Evolutionary conservation across 208 protist genomes (phyloP).

Genomic region (Naegleria gruberi): DNA sequence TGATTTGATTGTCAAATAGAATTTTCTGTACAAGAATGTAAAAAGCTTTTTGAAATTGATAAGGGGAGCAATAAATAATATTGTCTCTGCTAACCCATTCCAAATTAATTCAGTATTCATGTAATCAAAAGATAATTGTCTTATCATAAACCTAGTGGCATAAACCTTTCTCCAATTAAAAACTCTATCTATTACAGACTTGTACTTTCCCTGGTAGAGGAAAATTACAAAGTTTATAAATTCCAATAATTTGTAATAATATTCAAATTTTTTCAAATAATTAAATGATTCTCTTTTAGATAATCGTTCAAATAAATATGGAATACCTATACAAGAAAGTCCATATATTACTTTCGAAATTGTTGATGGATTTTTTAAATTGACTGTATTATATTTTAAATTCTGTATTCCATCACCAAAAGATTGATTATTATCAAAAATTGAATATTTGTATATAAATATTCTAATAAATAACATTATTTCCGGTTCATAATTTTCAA

Average conservation of each 20-base stretch:
- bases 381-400: not conserved
- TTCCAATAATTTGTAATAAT: not conserved
- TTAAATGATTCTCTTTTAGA: not conserved
- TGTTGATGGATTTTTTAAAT: not conserved
- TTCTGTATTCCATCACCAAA: slow-evolving; percentile 20
- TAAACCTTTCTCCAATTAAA: slow-evolving; percentile 10
- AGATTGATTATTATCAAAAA: not conserved
- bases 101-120: slow-evolving; percentile 20
- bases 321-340: not conserved
- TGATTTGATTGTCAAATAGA: not conserved
- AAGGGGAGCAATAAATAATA: not conserved
- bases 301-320: not conserved
- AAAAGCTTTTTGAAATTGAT: not conserved
- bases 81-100: slow-evolving; percentile 1
- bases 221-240: slow-evolving; percentile 16
- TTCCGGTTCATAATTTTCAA: not conserved
- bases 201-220: not conserved
- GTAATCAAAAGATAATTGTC: slow-evolving; percentile 12
- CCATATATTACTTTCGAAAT: not conserved
- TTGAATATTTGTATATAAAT: slow-evolving; percentile 14
- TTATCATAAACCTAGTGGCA: not conserved
- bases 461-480: not conserved
- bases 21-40: not conserved
- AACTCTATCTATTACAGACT: not conserved
- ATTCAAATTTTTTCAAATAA: slow-evolving; percentile 4